Base-by-base conservation (phyloP, 2,329 filamentous ascomycete genomes). In the Penicillium frequentans region DNA sequence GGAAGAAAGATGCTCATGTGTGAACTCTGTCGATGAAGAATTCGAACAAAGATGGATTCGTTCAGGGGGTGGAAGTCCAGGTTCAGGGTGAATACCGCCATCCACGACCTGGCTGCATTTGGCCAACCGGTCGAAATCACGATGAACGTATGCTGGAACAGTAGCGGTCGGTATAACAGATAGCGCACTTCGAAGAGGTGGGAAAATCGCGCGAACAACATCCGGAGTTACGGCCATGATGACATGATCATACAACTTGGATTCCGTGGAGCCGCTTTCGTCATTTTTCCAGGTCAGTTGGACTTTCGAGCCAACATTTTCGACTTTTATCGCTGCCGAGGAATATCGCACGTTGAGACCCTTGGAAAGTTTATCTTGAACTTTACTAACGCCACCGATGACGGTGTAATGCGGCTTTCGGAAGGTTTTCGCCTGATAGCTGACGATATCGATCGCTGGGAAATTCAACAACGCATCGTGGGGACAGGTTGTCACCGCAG, bases 141-240 rank as follows among this genome's bases (percentile, higher is more conserved):
- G 52, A 53, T 81, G 73, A 0, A 84, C 77, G 1, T 82, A 75
- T 43, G 80, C 82, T 37, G 81, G 76, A 0, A 84, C 81, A 1
- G 70, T 64, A 3, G 72, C 72, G 0, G 80, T 82, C 0, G 83
- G 83, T 14, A 85, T 79, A n/a, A 64, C 64, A 1, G 64, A 53
- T 60, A 83, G 71, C 3, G 69, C 60, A 5, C 72, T 50, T 3
- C 61, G 58, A 3, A 83, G 62, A 0, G 80, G 80, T 1, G 68
- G 60, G 57, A 82, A 86, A 13, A 86, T 74, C 6, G 68, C 68
- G 5, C 75, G 78, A 0, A 80, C 81, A 4, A 83, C 77, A 59
- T 84, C 77, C 0, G 84, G 84, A 0, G 83, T 79, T 1, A 86
- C 81, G 0, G 82, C 82, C 1, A 86, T 70, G 24, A 86, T 70